Evolutionary conservation across 2,329 filamentous ascomycete genomes (phyloP), one percentile per base, ranked within the genome.

Genomic region (Passalora sequoiae): DNA sequence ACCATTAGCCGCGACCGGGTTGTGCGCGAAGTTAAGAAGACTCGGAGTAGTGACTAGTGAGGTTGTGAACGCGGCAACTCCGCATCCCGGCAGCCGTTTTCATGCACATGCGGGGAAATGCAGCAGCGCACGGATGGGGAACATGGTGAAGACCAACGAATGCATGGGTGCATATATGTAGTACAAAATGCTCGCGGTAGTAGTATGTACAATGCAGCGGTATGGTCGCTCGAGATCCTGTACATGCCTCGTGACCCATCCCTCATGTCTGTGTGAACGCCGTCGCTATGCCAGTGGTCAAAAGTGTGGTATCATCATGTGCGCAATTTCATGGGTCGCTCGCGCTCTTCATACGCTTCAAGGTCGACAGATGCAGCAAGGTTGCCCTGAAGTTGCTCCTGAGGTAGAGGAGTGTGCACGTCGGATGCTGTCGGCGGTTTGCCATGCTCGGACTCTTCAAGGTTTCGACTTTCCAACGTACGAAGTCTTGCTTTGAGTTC

Each of bases 271-370:
- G n/a, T n/a, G 3, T 15, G 9, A 52, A 52, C 53, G 44, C 53
- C 53, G 20, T 42, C 53, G 53, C 53, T 54, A 50, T 56, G 47
- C 43, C 25, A 24, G 43, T 31, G 16, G 27, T 15, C n/a, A 37
- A 40, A 25, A 8, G 9, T 27, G n/a, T 20, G 22, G 29, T 29
- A 3, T 44, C 33, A n/a, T 41, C 40, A 47, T 24, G 20, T 30
- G 6, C 19, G 17, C 42, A 48, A 28, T n/a, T 40, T 31, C 49
- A 51, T 52, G 12, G 46, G 50, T 38, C 51, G 36, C 37, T 57
- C 53, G 17, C 43, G 30, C 9, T 51, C 16, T 38, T 53, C 48
- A 32, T 55, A 54, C 15, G 50, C 38, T 6, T 48, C 40, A 3
- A 53, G 46, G 16, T 51, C 48, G 7, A 45, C 24, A 16, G 30